Base-by-base conservation (phyloP, 331 rosid genomes). In the Quercus tomentella region DNA sequence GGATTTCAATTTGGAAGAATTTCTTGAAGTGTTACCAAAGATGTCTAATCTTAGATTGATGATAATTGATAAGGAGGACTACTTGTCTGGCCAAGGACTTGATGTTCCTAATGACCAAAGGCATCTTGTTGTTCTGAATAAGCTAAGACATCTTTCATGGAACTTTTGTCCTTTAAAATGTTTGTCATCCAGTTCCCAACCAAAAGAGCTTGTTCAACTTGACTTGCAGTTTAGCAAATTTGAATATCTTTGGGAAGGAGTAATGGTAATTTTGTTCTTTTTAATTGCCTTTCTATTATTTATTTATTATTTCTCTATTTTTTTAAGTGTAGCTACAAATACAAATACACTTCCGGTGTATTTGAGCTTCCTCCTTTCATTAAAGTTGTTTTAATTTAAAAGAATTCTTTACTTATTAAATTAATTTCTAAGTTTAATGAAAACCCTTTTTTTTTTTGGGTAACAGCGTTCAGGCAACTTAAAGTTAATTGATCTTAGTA, bases 11-110 rank as follows among this genome's bases (percentile, higher is more conserved):
- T 0, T 33, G 5, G 1, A 33, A 33, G 37, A 5, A 0, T 5
- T 33, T 33, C 0, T 63, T 7, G 17, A 41, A 62, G 56, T 70
- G 15, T 35, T 79, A 28, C 26, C 9, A 52, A 78, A 68, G 2
- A 62, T 83, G 78, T 57, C 60, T 26, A 79, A 51, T 23, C 78
- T 83, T 11, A 54, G 55, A 52, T 41, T 70, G 11, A 25, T 83
- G 5, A 26, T 69, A 75, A 25, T 74, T 31, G 5, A 2, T 20
- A 79, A n/a, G n/a, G n/a, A n/a, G n/a, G n/a, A n/a, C n/a, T n/a
- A n/a, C n/a, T n/a, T n/a, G n/a, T n/a, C n/a, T n/a, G n/a, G n/a
- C n/a, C n/a, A n/a, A n/a, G n/a, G n/a, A 0, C 25, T 1, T 25
- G 25, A 25, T 25, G 25, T 1, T 69, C 78, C 0, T 31, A 9